Conservation (phyloP, 2,329 filamentous ascomycete genomes). For the Paecilomyces dactylethromorphus region DNA sequence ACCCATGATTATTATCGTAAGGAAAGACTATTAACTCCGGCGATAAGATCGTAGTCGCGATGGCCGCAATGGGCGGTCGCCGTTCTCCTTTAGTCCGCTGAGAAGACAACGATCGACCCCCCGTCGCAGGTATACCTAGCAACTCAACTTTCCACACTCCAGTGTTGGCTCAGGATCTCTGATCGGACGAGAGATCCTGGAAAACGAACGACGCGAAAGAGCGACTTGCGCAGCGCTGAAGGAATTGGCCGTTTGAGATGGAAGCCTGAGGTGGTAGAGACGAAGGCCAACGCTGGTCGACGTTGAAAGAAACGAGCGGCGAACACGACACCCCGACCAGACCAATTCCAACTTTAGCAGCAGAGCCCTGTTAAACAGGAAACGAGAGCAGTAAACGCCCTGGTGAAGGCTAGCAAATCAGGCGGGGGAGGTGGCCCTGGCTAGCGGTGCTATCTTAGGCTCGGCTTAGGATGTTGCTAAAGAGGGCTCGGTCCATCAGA, state of each 20-base stretch:
- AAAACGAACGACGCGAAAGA: background rate
- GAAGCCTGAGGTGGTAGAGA: background rate
- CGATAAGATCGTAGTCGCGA: background rate
- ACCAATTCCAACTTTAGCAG: background rate
- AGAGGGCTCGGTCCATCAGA: background rate
- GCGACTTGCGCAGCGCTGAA: background rate
- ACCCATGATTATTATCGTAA: constrained; percentile 32
- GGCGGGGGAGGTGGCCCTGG: background rate
- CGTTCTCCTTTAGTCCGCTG: background rate
- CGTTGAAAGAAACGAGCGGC: background rate
- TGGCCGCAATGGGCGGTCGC: background rate
- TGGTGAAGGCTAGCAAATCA: background rate
- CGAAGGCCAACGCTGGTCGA: background rate
- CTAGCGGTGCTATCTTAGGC: background rate
- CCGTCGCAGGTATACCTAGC: background rate
- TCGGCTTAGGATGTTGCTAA: background rate
- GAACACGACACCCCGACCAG: background rate
- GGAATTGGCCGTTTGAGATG: background rate
- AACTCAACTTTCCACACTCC: background rate
- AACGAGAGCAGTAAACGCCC: background rate
- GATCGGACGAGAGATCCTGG: background rate
- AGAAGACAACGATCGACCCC: background rate
- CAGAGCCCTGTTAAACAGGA: background rate
- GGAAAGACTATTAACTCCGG: background rate
- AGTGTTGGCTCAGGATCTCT: background rate